phyloP scores from a whole-genome alignment of 805 yeast species.

The Pichia rugopelliculosa region DNA sequence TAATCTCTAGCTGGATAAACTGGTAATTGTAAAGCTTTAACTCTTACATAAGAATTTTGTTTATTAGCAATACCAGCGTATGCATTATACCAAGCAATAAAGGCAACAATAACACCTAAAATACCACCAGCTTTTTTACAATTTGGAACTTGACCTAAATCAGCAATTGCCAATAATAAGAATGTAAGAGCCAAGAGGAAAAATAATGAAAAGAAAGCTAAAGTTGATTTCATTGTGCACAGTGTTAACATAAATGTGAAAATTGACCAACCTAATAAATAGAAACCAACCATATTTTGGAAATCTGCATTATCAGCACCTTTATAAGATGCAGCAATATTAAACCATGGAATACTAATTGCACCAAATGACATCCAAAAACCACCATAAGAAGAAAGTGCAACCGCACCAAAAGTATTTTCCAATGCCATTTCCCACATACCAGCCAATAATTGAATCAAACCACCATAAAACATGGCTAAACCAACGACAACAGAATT shows the following conservation, averaged over 20 bases:
- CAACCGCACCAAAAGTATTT: constrained; percentile 69
- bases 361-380: constrained; percentile 76
- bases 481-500: constrained; percentile 57
- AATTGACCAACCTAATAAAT: constrained; percentile 54
- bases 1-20: constrained; percentile 11
- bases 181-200: constrained; percentile 48
- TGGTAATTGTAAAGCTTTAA: constrained; percentile 27
- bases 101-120: constrained; percentile 52
- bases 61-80: constrained; percentile 60
- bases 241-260: constrained; percentile 53
- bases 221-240: constrained; percentile 50
- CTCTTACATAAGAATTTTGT: constrained; percentile 53
- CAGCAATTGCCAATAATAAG: constrained; percentile 42
- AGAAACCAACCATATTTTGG: constrained; percentile 50
- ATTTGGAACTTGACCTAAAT: constrained; percentile 37
- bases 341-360: constrained; percentile 50
- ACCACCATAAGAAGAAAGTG: constrained; percentile 56
- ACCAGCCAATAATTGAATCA: constrained; percentile 65
- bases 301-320: constrained; percentile 38
- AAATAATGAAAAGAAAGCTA: constrained; percentile 47
- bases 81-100: constrained; percentile 65
- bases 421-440: constrained; percentile 71
- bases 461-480: constrained; percentile 68
- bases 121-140: constrained; percentile 53
- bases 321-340: constrained; percentile 44